Base-by-base conservation (phyloP, 495 filamentous ascomycete species). In the Xylaria venustula region DNA sequence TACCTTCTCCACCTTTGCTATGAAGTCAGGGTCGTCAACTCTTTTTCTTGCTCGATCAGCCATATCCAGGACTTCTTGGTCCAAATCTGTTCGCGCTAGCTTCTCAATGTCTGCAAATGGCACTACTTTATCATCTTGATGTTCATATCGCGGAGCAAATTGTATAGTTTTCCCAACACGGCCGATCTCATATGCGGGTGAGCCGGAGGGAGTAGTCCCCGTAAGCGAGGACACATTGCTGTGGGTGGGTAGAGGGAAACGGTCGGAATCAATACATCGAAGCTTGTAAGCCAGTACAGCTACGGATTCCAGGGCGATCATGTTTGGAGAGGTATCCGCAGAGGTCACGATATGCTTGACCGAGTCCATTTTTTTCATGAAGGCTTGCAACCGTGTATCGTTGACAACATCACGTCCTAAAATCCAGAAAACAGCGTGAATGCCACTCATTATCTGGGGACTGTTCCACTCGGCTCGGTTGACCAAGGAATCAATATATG, bases 361-460 rank as follows among this genome's bases (percentile, higher is more conserved):
- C 20, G 83, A 68, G 1, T 77, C 68, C 68, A 83, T 82, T 15
- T 78, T 74, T 37, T 80, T 65, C 70, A 96, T 89, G 66, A 97
- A 97, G 15, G 83, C 67, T 26, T 75, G 78, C 14, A 98, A 66
- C 44, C 77, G 78, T 7, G 79, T 69, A 65, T 94, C 81, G 2
- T 81, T 71, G 11, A 76, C 75, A n/a, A 97, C 80, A 0, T 83
- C 86, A 14, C 78, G 77, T 2, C 89, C 89, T 7, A 96, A 79
- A 52, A 90, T 89, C 93, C 93, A 98, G 56, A 92, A 80, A 26
- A 95, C 85, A 26, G 79, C 85, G 25, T 80, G 75, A 45, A 98
- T 66, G 47, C 86, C 85, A 15, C 75, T 71, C 73, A 89, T 90
- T 15, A 96, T 78, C 14, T 81, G 73, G 25, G 79, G 67, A 19